Conservation (phyloP, 1,284 basidiomycete species). For the Hymenochaete sp. region DNA sequence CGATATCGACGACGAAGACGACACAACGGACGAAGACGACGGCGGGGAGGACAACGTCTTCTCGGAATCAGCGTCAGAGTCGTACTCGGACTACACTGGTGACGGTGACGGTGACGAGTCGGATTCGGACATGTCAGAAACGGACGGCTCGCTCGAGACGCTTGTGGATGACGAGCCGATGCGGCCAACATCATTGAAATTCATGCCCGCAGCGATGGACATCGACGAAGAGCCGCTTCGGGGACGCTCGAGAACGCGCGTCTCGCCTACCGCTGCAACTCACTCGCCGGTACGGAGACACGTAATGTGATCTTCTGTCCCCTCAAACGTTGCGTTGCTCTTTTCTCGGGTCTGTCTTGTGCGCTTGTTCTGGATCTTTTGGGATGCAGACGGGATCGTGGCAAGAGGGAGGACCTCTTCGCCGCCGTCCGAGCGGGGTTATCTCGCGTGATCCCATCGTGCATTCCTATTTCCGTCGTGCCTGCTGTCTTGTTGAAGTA, state of each 20-base stretch:
- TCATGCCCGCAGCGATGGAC: background rate
- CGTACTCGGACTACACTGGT: constrained; percentile 3
- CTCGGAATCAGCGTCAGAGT: constrained; percentile 1
- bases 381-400: too few relatives aligned
- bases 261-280: constrained; percentile 6
- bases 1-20: constrained; percentile 26
- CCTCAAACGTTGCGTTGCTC: background rate
- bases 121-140: constrained; percentile 21
- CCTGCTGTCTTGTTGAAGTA: too few relatives aligned
- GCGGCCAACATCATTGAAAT: background rate
- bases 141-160: constrained; percentile 11
- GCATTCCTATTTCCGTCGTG: too few relatives aligned
- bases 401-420: too few relatives aligned
- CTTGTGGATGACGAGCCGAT: constrained; percentile 7
- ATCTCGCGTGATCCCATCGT: too few relatives aligned
- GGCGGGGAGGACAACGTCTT: background rate
- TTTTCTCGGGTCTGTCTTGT: background rate
- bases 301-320: background rate
- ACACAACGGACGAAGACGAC: constrained; percentile 24
- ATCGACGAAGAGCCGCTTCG: constrained; percentile 9
- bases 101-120: constrained; percentile 28
- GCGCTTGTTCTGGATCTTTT: too few relatives aligned
- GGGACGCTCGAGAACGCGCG: constrained; percentile 14
- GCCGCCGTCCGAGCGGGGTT: too few relatives aligned
- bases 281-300: constrained; percentile 9